These are phyloP conservation scores for Pythium biforme DNA, from an alignment of 352 stramenopile species.

Conservation along the genomic window DNA sequence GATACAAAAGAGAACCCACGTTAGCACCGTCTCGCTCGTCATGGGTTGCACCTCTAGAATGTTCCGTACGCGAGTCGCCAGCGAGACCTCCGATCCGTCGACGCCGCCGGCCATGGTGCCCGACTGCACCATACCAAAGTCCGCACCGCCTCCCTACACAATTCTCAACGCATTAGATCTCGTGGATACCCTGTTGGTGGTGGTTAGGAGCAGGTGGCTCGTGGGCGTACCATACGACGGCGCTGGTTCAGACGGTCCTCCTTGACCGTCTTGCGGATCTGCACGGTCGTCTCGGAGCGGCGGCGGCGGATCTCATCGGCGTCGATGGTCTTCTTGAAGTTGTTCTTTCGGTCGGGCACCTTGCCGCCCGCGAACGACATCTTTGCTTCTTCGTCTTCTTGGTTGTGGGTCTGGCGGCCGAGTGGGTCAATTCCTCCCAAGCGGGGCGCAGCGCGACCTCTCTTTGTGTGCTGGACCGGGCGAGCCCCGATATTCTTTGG, in stretches of 20 bases:
- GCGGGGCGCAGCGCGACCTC: too few species aligned
- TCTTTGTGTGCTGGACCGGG: background rate
- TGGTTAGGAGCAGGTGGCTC: background rate
- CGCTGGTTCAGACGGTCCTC: constrained; percentile 81
- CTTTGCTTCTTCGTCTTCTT: constrained; percentile 4
- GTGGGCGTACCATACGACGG: constrained; percentile 56
- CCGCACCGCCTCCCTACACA: constrained; percentile 24
- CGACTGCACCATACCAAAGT: constrained; percentile 29
- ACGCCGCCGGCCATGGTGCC: constrained; percentile 29
- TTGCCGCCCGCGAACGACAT: constrained; percentile 77
- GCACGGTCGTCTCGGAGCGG: constrained; percentile 77
- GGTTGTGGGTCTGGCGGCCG: constrained; percentile 18
- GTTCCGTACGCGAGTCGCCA: constrained; percentile 52
- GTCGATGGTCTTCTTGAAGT: constrained; percentile 83
- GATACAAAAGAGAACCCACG: constrained; percentile 1
- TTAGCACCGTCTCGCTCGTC: constrained; percentile 9
- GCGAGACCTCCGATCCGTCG: constrained; percentile 43
- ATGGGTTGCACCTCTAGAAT: constrained; percentile 1
- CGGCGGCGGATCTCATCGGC: constrained; percentile 70
- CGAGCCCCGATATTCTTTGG: constrained; percentile 27
- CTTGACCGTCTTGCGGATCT: constrained; percentile 85
- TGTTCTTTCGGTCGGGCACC: constrained; percentile 68
- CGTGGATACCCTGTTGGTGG: background rate
- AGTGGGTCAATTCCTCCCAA: constrained; percentile 26
- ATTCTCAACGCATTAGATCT: background rate